Conservation (phyloP, 139 green algal genomes). For the Pleodorina starrii region DNA sequence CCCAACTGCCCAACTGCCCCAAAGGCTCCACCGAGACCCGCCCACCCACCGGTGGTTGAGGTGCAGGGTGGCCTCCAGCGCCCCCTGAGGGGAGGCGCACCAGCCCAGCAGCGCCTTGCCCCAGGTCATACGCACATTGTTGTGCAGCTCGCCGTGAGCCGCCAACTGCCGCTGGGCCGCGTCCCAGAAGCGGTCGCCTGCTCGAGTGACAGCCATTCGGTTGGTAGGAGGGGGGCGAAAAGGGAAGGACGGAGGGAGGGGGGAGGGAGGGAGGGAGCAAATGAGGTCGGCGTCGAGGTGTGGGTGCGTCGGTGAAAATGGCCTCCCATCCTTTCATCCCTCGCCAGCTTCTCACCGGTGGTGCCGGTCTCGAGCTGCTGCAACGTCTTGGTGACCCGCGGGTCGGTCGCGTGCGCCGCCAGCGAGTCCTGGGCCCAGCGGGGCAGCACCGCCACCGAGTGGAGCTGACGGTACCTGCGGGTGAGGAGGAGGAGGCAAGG, state of each 20-base stretch:
- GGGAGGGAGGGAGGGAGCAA: neutral
- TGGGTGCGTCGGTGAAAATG: too few species aligned
- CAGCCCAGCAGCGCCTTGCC: conserved; percentile 34
- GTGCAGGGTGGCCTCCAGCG: neutral
- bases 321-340: too few species aligned
- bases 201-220: neutral
- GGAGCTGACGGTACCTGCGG: conserved; percentile 19
- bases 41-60: conserved; percentile 34
- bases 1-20: too few species aligned
- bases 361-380: conserved; percentile 22
- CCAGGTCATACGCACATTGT: conserved; percentile 53
- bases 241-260: neutral
- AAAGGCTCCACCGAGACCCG: too few species aligned
- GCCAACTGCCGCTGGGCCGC: conserved; percentile 34
- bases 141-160: conserved; percentile 29
- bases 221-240: neutral
- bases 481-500: neutral
- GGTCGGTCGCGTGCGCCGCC: conserved; percentile 37
- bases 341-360: conserved; percentile 39
- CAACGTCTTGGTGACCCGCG: neutral
- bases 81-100: neutral
- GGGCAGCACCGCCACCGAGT: conserved; percentile 22
- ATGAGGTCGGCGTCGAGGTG: too few species aligned
- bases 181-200: conserved; percentile 41
- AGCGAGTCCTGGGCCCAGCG: conserved; percentile 41